Percentiles rank a stretch among this genome's conserved stretches.
Evolutionary conservation across 1,284 basidiomycete genomes (phyloP).

Genomic region (Ceratobasidium sp.): DNA sequence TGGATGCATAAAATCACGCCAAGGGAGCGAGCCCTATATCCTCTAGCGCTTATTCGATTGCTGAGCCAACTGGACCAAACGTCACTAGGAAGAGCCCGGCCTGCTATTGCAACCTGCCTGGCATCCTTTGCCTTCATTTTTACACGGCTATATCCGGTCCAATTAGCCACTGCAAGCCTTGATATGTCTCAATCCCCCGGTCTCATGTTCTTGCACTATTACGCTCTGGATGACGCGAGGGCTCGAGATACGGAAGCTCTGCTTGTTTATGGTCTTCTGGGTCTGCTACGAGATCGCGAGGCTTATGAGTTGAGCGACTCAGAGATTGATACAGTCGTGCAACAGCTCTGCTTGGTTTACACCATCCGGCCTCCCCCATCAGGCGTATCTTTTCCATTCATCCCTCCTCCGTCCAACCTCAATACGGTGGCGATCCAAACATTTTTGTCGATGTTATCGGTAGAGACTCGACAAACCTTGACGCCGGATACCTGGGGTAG

Average conservation of each 20-base stretch:
- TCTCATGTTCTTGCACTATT: slow-evolving; percentile 22
- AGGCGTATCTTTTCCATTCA: slow-evolving; percentile 10
- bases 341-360: slow-evolving; percentile 16
- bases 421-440: slow-evolving; percentile 20
- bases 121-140: slow-evolving; percentile 25
- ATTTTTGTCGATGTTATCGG: slow-evolving; percentile 9
- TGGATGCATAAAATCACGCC: slow-evolving; percentile 22
- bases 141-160: neutral
- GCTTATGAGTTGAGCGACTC: slow-evolving; percentile 14
- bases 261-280: slow-evolving; percentile 33
- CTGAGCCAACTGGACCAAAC: slow-evolving; percentile 25
- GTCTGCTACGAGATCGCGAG: slow-evolving; percentile 17
- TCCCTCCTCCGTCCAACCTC: slow-evolving; percentile 8
- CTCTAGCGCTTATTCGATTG: slow-evolving; percentile 3
- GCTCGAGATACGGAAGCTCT: slow-evolving; percentile 29
- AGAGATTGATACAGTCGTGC: slow-evolving; percentile 8
- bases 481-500: neutral
- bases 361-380: slow-evolving; percentile 25
- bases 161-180: neutral
- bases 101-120: slow-evolving; percentile 30
- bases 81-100: slow-evolving; percentile 21
- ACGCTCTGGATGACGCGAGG: slow-evolving; percentile 2
- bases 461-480: neutral
- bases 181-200: slow-evolving; percentile 10
- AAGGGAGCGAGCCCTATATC: slow-evolving; percentile 28